Evolutionary conservation across 768 basidiomycete species (phyloP), one percentile per base, ranked within the genome.

Genomic region (Piloderma croceum): DNA sequence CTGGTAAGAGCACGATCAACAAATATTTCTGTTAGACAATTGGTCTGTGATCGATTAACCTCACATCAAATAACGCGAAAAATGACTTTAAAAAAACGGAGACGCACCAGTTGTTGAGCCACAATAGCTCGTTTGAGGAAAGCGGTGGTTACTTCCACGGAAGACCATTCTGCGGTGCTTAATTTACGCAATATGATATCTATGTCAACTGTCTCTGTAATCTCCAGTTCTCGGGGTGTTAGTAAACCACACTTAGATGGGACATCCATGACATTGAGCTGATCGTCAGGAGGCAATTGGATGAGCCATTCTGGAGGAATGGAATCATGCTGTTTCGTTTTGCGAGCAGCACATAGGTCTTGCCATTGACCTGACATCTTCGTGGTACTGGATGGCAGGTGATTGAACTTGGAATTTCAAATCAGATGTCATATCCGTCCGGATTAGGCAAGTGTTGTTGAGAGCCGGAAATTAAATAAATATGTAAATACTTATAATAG

Each of bases 71-170:
- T 9, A 15, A 29, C n/a, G n/a, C 27, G 15, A 29, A 9, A 29
- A 9, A 29, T 29, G 27, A 29, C 27, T 9, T 29, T 29, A 15
- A n/a, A n/a, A n/a, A n/a, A n/a, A n/a, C n/a, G n/a, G n/a, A 15
- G 10, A 56, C 73, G 52, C 39, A 85, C 84, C 12, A 89, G 55
- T 49, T 89, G 86, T 34, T 91, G 87, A 3, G 87, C 87, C 32
- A 91, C 59, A 32, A 85, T 72, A 0, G 89, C 89, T 31, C 86
- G 67, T 59, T 89, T 89, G 49, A 73, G 78, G 60, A 81, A 90
- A 0, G 87, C 83, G 1, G 65, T 77, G 0, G 80, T 82, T 3
- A 88, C 84, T 12, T 77, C 74, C 2, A 84, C 74, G 2, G 82
- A 65, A 1, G 81, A 69, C 79, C 79, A 86, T 33, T 63, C 57